phyloP scores from a whole-genome alignment of 2,329 filamentous ascomycete species.

The Paradendryphiella salina region DNA sequence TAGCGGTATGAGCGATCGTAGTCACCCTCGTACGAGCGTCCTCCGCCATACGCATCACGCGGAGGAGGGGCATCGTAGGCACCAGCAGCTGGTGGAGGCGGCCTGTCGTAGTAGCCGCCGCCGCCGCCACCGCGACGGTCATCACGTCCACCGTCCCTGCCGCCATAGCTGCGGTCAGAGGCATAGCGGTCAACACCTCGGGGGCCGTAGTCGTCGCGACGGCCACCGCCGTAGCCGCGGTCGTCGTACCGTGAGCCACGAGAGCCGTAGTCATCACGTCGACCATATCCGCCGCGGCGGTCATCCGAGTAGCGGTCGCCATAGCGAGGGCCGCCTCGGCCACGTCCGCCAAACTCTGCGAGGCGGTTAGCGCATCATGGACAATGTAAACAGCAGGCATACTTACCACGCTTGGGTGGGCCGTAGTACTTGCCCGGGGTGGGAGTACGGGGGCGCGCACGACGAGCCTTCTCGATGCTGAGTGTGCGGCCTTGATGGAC shows the following conservation, averaged over 20 bases:
- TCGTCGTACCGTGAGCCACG: slow-evolving; percentile 46
- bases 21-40: slow-evolving; percentile 50
- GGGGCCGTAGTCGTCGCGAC: slow-evolving; percentile 45
- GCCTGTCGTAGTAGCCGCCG: slow-evolving; percentile 60
- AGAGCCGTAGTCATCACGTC: slow-evolving; percentile 54
- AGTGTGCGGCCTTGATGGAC: slow-evolving; percentile 92
- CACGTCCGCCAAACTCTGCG: slow-evolving; percentile 50
- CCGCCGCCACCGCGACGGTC: slow-evolving; percentile 52
- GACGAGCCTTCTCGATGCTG: slow-evolving; percentile 98
- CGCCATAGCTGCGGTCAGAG: slow-evolving; percentile 60
- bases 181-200: slow-evolving; percentile 59
- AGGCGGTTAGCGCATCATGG: slow-evolving; percentile 16
- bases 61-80: slow-evolving; percentile 45
- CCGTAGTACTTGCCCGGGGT: slow-evolving; percentile 99
- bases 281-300: slow-evolving; percentile 51
- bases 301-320: slow-evolving; percentile 53
- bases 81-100: slow-evolving; percentile 49
- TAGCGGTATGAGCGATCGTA: slow-evolving; percentile 52
- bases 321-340: slow-evolving; percentile 55
- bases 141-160: slow-evolving; percentile 57
- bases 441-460: slow-evolving; percentile 89
- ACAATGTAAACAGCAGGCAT: neutral
- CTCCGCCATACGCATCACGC: slow-evolving; percentile 44
- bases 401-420: slow-evolving; percentile 91
- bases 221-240: slow-evolving; percentile 62